Percentiles rank a stretch among this genome's conserved stretches.
Conservation (phyloP, 352 stramenopile species). For the Lagenidium sp. region DNA sequence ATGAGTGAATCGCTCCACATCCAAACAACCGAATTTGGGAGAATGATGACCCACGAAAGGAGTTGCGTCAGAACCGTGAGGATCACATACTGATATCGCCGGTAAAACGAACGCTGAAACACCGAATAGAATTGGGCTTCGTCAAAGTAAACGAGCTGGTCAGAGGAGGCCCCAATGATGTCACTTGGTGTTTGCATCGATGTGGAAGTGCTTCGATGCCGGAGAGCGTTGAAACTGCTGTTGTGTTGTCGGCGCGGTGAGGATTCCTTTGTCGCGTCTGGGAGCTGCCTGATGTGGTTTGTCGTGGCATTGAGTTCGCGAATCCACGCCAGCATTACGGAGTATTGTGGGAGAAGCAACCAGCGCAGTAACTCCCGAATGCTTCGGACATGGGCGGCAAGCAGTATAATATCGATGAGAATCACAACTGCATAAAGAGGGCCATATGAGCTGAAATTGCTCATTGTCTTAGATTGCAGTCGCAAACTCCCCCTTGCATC, state of each 20-base stretch:
- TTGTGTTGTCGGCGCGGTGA: too few species aligned
- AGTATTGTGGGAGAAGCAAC: conserved; percentile 9
- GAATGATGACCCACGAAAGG: conserved; percentile 13
- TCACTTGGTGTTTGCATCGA: too few species aligned
- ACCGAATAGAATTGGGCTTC: conserved; percentile 15
- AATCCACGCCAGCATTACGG: conserved; percentile 9
- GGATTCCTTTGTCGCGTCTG: too few species aligned
- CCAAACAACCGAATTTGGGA: conserved; percentile 14
- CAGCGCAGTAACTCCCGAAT: conserved; percentile 4
- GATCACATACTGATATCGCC: conserved; percentile 4
- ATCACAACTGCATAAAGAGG: conserved; percentile 7
- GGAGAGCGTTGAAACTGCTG: neutral
- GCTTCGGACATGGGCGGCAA: conserved; percentile 1
- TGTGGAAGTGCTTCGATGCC: neutral
- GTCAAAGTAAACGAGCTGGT: neutral
- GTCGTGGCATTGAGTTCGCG: conserved; percentile 9
- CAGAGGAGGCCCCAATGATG: too few species aligned
- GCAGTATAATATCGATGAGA: conserved; percentile 6
- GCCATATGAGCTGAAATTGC: conserved; percentile 10
- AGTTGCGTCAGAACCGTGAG: conserved; percentile 5
- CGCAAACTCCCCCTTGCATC: neutral
- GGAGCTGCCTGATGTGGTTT: too few species aligned
- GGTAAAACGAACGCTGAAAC: conserved; percentile 17
- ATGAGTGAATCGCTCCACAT: conserved; percentile 5
- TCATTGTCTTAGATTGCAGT: neutral